Percentiles rank a stretch among this genome's conserved stretches.
phyloP scores from a whole-genome alignment of 805 yeast genomes.

The Saccharomycopsis oosterbeekiorum region DNA sequence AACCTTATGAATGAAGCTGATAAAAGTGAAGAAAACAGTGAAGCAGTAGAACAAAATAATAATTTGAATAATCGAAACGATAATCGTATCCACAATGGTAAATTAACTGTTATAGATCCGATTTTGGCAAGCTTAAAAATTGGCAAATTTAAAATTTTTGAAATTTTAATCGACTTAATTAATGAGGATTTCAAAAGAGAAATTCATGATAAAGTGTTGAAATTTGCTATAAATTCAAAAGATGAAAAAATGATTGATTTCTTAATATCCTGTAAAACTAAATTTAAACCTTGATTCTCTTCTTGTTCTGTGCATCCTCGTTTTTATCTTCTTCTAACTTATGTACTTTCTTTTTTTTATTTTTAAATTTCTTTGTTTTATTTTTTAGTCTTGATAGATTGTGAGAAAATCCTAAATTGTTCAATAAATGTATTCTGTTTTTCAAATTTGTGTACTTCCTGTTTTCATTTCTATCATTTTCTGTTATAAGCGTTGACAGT shows the following conservation, averaged over 20 bases:
- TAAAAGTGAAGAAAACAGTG: background rate
- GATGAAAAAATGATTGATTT: background rate
- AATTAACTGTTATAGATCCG: background rate
- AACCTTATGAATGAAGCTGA: background rate
- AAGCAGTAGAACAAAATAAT: background rate
- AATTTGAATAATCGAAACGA: background rate
- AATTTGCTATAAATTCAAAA: background rate
- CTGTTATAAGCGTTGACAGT: background rate
- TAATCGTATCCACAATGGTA: background rate
- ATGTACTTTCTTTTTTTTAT: background rate
- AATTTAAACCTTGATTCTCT: background rate
- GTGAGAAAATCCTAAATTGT: constrained; percentile 4
- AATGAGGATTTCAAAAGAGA: background rate
- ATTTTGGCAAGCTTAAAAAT: background rate
- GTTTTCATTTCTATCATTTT: background rate
- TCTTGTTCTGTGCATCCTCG: background rate
- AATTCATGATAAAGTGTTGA: background rate
- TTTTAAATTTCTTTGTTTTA: background rate
- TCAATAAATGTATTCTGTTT: constrained; percentile 6
- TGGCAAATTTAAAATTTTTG: background rate
- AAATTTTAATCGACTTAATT: background rate
- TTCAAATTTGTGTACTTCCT: background rate
- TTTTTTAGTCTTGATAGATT: constrained; percentile 1
- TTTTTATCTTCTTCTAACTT: background rate
- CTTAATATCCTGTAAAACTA: background rate